Percentiles rank a stretch among this genome's conserved stretches.
phyloP scores from a whole-genome alignment of 176 grass and related monocot species.

The Oryza nivara region DNA sequence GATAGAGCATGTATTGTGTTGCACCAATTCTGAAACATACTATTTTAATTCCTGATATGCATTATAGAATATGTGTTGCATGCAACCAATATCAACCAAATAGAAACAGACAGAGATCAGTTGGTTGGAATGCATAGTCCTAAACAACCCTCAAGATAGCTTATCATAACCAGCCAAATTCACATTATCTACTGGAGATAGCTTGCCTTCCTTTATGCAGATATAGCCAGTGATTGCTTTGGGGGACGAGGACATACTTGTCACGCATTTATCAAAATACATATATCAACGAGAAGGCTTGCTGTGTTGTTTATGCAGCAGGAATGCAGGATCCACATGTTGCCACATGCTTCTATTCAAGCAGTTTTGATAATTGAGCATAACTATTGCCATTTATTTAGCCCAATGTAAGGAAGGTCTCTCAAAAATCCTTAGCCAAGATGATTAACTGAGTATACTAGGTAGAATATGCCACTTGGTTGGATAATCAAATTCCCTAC shows the following conservation, averaged over 20 bases:
- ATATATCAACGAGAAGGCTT: neutral
- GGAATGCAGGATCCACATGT: neutral
- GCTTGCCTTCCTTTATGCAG: slow-evolving; percentile 10
- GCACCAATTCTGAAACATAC: slow-evolving; percentile 13
- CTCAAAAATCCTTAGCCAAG: neutral
- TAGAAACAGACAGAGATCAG: neutral
- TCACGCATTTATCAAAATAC: neutral
- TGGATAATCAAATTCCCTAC: slow-evolving; percentile 4
- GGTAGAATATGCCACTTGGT: slow-evolving; percentile 8
- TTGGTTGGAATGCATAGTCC: neutral
- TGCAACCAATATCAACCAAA: neutral
- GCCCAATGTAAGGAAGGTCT: neutral
- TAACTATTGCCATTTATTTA: slow-evolving; percentile 1
- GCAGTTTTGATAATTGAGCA: neutral
- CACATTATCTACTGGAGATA: slow-evolving; percentile 9
- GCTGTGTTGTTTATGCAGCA: neutral
- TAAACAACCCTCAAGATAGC: slow-evolving; percentile 1
- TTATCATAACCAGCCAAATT: slow-evolving; percentile 16
- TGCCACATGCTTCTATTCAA: neutral
- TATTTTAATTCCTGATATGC: neutral
- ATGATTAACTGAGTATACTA: neutral
- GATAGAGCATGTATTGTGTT: neutral
- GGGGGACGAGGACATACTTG: neutral
- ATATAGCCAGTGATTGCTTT: slow-evolving; percentile 11
- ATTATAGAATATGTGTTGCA: neutral